Base-by-base conservation (phyloP, 495 filamentous ascomycete species). In the Neurospora sp. region DNA sequence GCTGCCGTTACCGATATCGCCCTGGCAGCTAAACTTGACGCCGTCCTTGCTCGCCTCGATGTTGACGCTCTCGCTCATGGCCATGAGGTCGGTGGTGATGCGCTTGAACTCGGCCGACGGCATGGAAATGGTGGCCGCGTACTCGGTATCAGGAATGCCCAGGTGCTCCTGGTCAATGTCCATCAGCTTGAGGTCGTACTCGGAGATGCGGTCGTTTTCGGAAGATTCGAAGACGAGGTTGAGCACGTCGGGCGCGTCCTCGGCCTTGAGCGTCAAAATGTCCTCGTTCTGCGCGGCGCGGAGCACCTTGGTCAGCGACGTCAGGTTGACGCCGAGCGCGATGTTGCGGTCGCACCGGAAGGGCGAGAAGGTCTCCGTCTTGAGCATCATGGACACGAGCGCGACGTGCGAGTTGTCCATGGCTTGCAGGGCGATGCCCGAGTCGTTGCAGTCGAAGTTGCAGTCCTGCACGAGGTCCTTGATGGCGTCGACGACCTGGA, bases 371-470 rank as follows among this genome's bases (percentile, higher is more conserved):
- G 90, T 90, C 79, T 98, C 96, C 41, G 94, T 91, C 85, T 94
- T 95, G 81, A 99, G 92, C 87, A 97, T 89, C 96, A 99, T 98
- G 73, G 96, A 97, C 44, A 99, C 96, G 69, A 99, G 92, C 70
- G 96, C 96, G 81, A 99, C 96, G 86, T 99, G 96, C 73, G 94
- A 97, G 88, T 97, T 99, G 86, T 99, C 96, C 96, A 99, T 99
- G 78, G 96, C 96, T 85, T 99, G 96, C 39, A 99, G 92, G 71
- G 94, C 94, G 82, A 99, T 95, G 70, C 96, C 96, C 75, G 93
- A 93, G 88, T 99, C 96, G 91, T 98, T 99, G 92, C 96, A 99
- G 86, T 99, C 96, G 85, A 99, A 99, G 85, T 99, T 99, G 89
- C 96, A 98, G 85, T 98, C 95, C 85, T 98, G 96, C 70, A 99